A percentile compares a stretch with the other conserved stretches of the same genome.
These are phyloP conservation scores for Articulospora tetracladia DNA, from an alignment of 495 filamentous ascomycete species.

Conservation along the genomic window DNA sequence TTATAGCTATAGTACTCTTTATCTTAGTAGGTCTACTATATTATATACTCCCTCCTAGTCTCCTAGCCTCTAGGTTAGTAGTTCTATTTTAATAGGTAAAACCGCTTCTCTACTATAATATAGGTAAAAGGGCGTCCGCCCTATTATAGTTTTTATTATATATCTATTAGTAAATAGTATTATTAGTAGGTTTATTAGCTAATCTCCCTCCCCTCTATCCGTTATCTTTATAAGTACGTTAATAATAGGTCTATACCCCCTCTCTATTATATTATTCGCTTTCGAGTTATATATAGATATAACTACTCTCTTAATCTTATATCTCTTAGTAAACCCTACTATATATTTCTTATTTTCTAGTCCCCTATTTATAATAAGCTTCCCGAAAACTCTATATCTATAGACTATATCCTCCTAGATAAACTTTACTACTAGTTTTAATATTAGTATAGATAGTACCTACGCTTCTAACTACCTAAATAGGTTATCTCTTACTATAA, in stretches of 20 bases:
- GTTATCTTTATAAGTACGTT: neutral
- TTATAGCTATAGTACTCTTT: neutral
- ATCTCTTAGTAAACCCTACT: neutral
- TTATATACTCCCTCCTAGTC: neutral
- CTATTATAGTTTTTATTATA: neutral
- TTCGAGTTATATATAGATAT: neutral
- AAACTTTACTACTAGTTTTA: neutral
- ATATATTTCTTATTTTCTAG: neutral
- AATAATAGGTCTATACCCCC: neutral
- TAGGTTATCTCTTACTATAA: neutral
- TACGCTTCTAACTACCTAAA: neutral
- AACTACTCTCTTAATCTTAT: neutral
- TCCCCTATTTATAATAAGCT: neutral
- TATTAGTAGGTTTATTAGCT: neutral
- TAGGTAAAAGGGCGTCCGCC: neutral
- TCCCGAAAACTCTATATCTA: neutral
- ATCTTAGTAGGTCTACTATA: neutral
- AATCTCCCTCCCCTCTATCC: neutral
- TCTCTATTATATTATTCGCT: neutral
- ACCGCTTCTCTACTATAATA: neutral
- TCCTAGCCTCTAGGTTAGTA: neutral
- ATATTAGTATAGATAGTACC: neutral
- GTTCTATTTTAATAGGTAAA: neutral
- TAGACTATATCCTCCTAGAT: neutral
- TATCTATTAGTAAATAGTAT: neutral